phyloP scores from a whole-genome alignment of 495 filamentous ascomycete species.

The Hyaloscypha variabilis region DNA sequence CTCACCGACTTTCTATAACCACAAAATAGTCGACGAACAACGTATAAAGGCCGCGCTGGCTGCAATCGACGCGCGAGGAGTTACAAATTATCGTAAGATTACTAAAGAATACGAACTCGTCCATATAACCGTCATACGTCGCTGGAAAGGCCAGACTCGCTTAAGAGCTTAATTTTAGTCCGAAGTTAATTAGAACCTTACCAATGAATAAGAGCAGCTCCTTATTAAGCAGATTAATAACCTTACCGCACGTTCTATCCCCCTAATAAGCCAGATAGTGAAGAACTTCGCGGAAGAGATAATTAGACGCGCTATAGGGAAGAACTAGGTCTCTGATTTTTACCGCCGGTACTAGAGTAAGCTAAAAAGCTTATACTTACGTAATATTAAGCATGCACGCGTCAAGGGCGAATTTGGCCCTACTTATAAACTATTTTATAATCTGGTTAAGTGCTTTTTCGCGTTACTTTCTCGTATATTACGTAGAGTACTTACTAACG shows the following conservation, averaged over 20 bases:
- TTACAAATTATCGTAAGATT: background rate
- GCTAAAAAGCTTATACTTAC: too few relatives aligned
- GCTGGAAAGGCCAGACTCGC: background rate
- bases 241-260: background rate
- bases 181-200: background rate
- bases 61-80: background rate
- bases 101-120: background rate
- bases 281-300: background rate
- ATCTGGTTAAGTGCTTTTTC: constrained; percentile 1
- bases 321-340: too few relatives aligned
- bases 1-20: background rate
- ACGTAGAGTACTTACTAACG: background rate
- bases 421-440: constrained; percentile 7
- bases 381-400: too few relatives aligned
- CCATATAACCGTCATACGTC: background rate
- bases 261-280: background rate
- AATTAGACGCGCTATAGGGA: background rate
- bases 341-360: background rate
- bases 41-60: background rate
- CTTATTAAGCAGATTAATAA: background rate
- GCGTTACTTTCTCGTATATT: background rate
- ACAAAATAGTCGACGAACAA: constrained; percentile 4
- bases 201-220: too few relatives aligned
- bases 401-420: constrained; percentile 1
- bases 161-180: background rate